These are phyloP conservation scores for Solanum infundibuliforme DNA, from an alignment of 257 asterid genomes.

Conservation along the genomic window DNA sequence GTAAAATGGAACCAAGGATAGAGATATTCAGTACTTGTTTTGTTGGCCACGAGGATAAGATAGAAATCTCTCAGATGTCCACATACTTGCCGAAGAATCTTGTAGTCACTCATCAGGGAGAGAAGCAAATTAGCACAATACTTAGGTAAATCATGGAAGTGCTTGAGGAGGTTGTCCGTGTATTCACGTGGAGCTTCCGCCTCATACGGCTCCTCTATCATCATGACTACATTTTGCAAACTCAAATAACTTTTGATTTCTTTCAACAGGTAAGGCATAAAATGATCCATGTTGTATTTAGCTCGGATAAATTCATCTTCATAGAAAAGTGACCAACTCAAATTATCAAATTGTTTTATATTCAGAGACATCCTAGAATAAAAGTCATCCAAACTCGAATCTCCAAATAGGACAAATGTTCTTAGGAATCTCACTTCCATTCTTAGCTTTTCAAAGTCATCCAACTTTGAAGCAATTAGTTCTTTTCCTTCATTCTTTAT, in stretches of 20 bases:
- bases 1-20: too few relatives aligned
- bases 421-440: background rate
- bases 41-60: background rate
- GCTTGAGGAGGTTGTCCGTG: background rate
- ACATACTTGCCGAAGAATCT: background rate
- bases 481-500: background rate
- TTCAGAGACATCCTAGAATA: background rate
- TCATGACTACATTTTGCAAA: background rate
- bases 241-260: background rate
- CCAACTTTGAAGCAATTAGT: background rate
- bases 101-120: background rate
- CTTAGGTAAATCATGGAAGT: background rate
- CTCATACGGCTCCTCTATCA: background rate
- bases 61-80: background rate
- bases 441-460: background rate
- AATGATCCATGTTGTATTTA: background rate
- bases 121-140: background rate
- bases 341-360: too few relatives aligned
- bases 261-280: background rate
- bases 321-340: too few relatives aligned
- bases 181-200: background rate
- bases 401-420: background rate
- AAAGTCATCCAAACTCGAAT: background rate
- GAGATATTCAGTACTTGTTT: background rate
- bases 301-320: background rate